These are phyloP conservation scores for Tricladium varicosporioides DNA, from an alignment of 2,329 filamentous ascomycete species.

Conservation along the genomic window DNA sequence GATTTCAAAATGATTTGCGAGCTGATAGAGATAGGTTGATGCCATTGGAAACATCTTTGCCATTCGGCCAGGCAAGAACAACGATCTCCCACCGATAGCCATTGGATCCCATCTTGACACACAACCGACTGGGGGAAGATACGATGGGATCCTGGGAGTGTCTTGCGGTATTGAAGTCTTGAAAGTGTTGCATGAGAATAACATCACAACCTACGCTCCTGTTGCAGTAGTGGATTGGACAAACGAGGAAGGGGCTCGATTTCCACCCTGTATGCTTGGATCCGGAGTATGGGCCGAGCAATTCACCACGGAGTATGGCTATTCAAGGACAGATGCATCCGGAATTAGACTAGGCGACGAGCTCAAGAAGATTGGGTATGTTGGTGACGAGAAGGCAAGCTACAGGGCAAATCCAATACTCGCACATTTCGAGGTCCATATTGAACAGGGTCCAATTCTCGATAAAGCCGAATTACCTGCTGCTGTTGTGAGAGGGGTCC, in stretches of 20 bases:
- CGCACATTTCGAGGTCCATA: not conserved
- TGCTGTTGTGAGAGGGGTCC: no score
- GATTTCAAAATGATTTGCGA: no score
- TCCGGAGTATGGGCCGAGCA: not conserved
- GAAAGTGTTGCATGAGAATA: conserved; percentile 62
- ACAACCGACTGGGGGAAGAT: conserved; percentile 61
- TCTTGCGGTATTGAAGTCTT: conserved; percentile 70
- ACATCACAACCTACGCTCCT: conserved; percentile 64
- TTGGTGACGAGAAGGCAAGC: conserved; percentile 17
- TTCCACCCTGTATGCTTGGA: no score
- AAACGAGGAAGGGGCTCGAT: conserved; percentile 71
- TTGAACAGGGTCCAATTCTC: no score
- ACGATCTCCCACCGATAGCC: conserved; percentile 10
- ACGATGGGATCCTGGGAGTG: conserved; percentile 74
- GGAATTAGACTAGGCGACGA: not conserved
- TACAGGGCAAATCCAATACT: not conserved
- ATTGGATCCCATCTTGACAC: conserved; percentile 11
- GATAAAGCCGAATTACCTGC: no score
- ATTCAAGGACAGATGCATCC: not conserved
- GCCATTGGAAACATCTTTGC: no score
- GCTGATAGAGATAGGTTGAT: no score
- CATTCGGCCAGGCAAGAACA: conserved; percentile 4
- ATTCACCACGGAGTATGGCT: no score
- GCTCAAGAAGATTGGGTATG: not conserved
- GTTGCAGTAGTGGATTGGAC: conserved; percentile 43